These are phyloP conservation scores for Fusarium sp. DNA, from an alignment of 2,329 filamentous ascomycete genomes.

Conservation along the genomic window DNA sequence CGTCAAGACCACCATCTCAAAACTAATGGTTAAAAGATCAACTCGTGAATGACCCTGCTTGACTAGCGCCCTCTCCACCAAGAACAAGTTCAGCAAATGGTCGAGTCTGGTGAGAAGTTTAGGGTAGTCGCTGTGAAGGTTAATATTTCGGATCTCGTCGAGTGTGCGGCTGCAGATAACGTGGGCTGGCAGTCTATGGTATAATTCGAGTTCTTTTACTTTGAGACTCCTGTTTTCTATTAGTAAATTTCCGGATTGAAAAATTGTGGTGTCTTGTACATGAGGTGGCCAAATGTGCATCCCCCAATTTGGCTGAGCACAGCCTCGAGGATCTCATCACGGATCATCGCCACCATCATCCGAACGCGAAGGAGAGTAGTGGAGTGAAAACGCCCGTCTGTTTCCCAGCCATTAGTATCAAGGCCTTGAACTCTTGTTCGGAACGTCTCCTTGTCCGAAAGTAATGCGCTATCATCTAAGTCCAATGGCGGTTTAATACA, in stretches of 20 bases:
- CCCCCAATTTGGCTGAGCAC: background rate
- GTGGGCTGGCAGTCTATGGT: background rate
- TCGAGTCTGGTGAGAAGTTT: background rate
- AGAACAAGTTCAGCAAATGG: too few relatives aligned
- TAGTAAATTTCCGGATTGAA: background rate
- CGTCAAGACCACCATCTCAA: too few relatives aligned
- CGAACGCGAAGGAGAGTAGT: slow-evolving; percentile 4
- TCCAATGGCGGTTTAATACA: too few relatives aligned
- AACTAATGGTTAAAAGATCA: too few relatives aligned
- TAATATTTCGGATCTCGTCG: background rate
- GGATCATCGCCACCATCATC: background rate
- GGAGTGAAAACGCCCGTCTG: background rate
- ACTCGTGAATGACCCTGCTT: too few relatives aligned
- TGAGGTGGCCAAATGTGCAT: rapidly evolving
- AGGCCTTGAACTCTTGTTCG: too few relatives aligned
- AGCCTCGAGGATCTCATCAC: background rate
- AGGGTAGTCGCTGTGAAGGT: background rate
- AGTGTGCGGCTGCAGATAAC: background rate
- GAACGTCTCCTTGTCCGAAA: too few relatives aligned
- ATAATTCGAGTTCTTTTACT: background rate
- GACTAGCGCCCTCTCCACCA: too few relatives aligned
- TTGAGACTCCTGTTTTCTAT: background rate
- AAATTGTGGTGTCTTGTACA: background rate
- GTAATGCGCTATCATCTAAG: too few relatives aligned
- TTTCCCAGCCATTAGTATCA: background rate